A percentile compares a stretch with the other conserved stretches of the same genome.
These are phyloP conservation scores for Teunomyces stri DNA, from an alignment of 805 yeast species.

Conservation along the genomic window DNA sequence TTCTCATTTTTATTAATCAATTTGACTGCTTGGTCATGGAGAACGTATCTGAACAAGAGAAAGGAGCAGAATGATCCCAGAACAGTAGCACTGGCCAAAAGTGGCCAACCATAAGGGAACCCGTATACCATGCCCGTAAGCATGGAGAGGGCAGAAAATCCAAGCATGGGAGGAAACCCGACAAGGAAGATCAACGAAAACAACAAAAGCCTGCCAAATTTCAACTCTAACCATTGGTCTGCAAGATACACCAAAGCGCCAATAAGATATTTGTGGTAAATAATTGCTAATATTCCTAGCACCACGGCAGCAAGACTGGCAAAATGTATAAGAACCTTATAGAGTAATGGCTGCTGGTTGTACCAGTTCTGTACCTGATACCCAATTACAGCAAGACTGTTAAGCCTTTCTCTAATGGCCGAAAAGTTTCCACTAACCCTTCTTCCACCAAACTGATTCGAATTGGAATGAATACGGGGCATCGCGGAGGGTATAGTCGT, in stretches of 20 bases:
- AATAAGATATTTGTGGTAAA: constrained; percentile 38
- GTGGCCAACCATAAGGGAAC: constrained; percentile 72
- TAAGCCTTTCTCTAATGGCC: not conserved
- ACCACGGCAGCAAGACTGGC: constrained; percentile 18
- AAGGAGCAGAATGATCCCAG: constrained; percentile 78
- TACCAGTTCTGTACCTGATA: constrained; percentile 14
- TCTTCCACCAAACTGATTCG: not conserved
- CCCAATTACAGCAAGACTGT: not conserved
- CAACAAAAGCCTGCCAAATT: constrained; percentile 45
- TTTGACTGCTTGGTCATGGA: constrained; percentile 56
- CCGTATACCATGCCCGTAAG: constrained; percentile 83
- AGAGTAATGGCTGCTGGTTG: constrained; percentile 13
- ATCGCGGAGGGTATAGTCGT: not conserved
- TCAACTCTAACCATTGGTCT: constrained; percentile 40
- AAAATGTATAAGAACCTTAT: constrained; percentile 11
- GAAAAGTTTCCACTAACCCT: not conserved
- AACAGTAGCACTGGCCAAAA: constrained; percentile 66
- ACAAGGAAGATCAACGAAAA: constrained; percentile 57
- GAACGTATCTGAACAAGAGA: constrained; percentile 56
- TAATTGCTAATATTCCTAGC: constrained; percentile 17
- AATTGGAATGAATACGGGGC: constrained; percentile 2
- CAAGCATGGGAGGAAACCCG: constrained; percentile 88
- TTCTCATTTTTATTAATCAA: constrained; percentile 60
- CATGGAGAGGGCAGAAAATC: constrained; percentile 68
- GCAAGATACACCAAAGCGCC: constrained; percentile 40